Evolutionary conservation across 805 yeast genomes (phyloP), one percentile per base, ranked within the genome.

Genomic region (Starmerella potacharoeniae): DNA sequence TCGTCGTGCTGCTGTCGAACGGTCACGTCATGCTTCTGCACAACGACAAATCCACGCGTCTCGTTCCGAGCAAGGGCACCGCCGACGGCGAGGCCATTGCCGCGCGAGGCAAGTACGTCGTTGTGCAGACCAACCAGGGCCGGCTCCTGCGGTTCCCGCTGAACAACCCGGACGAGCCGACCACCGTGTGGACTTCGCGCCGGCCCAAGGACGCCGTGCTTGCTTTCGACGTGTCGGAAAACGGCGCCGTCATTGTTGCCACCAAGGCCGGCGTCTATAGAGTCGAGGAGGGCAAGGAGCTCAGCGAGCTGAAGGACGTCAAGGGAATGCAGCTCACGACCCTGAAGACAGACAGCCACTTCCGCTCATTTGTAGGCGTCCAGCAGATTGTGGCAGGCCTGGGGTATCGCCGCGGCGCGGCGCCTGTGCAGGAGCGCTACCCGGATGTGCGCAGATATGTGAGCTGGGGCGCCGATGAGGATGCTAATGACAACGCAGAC

Each of bases 211-310:
- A 61, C 37, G 48, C 36, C 14, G 49, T 60, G 1, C 5, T 29
- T 0, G 10, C 57, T 9, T 64, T 60, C 39, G 64, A 60, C 31
- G 51, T 62, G 8, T 49, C 58, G 6, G 63, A 56, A 9, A 54
- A 51, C 17, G 66, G 66, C 13, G 17, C 30, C 0, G 62, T 52
- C 11, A 53, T 64, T 2, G 48, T 64, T 1, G 54, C 63, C 14
- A 63, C 66, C 0, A 44, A 33, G 30, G n/a, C 59, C 3, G 55
- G 58, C n/a, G 58, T 57, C 6, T 61, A 58, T 41, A 52, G 53
- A 10, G 51, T 60, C 48, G 60, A 60, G 16, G 60, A 56, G 2
- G 60, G 55, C 9, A 28, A 42, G 4, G 53, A 55, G 4, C 4
- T 55, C 11, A 29, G 8, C 16, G 64, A 57, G 31, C 41, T 58